A percentile compares a stretch with the other conserved stretches of the same genome.
Evolutionary conservation across 2,329 filamentous ascomycete genomes (phyloP).

Genomic region (Sclerotinia trifoliorum): DNA sequence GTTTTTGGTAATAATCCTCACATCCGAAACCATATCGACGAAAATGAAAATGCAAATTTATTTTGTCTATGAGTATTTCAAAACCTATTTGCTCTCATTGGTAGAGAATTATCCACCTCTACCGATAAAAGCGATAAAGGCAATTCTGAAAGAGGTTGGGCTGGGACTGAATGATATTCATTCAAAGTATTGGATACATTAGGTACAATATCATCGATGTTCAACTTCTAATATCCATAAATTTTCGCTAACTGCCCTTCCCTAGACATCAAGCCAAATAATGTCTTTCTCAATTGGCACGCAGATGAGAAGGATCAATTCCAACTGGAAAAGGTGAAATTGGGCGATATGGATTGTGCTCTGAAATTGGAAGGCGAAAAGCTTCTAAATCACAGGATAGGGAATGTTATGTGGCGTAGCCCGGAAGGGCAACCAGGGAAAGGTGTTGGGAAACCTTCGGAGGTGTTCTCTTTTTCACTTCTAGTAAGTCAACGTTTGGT

Average conservation of each 20-base stretch:
- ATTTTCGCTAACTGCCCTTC: too few species aligned
- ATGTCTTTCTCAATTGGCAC: slow-evolving; percentile 23
- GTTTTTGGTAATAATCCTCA: not conserved
- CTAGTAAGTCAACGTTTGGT: slow-evolving; percentile 22
- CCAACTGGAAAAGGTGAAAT: slow-evolving; percentile 13
- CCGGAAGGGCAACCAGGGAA: slow-evolving; percentile 26
- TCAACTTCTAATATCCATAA: not conserved
- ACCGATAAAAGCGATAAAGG: slow-evolving; percentile 10
- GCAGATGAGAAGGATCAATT: slow-evolving; percentile 6
- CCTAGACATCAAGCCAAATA: slow-evolving; percentile 23
- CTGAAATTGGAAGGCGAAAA: slow-evolving; percentile 24
- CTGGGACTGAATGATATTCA: slow-evolving; percentile 26
- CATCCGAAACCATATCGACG: slow-evolving; percentile 3
- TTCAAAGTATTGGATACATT: slow-evolving; percentile 26
- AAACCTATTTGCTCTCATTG: not conserved
- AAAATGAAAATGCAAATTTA: not conserved
- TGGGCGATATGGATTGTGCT: slow-evolving; percentile 24
- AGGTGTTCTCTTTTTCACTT: slow-evolving; percentile 28
- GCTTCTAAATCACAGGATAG: slow-evolving; percentile 23
- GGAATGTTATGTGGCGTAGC: slow-evolving; percentile 27
- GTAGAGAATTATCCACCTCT: not conserved
- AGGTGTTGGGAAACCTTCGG: slow-evolving; percentile 27
- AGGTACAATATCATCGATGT: slow-evolving; percentile 13
- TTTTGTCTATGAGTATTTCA: slow-evolving; percentile 10
- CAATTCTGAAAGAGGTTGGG: slow-evolving; percentile 8